A percentile compares a stretch with the other conserved stretches of the same genome.
phyloP scores from a whole-genome alignment of 2,329 filamentous ascomycete genomes.

The Coniochaeta sp. region DNA sequence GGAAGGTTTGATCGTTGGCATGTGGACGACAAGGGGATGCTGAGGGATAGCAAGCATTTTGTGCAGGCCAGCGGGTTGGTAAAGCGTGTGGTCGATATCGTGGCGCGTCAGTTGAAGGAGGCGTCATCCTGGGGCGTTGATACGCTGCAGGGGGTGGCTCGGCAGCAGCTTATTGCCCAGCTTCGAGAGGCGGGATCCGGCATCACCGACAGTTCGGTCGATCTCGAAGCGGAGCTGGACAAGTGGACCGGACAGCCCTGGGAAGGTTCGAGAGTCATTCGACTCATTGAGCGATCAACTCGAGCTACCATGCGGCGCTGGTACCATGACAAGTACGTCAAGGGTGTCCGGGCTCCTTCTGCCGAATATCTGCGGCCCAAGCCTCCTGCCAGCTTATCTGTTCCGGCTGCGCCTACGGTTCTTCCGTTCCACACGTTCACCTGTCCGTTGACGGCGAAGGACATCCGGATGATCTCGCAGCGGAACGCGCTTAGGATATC shows the following conservation, averaged over 20 bases:
- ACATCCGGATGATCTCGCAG: slow-evolving; percentile 91
- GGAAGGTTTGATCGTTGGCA: slow-evolving; percentile 86
- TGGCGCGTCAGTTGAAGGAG: slow-evolving; percentile 78
- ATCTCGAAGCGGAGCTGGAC: slow-evolving; percentile 33
- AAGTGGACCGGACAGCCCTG: slow-evolving; percentile 69
- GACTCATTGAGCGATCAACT: slow-evolving; percentile 79
- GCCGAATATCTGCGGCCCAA: slow-evolving; percentile 68
- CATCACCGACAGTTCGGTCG: slow-evolving; percentile 23
- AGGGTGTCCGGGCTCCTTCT: slow-evolving; percentile 45
- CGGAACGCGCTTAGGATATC: slow-evolving; percentile 91
- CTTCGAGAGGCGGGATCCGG: slow-evolving; percentile 32
- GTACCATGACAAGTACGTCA: slow-evolving; percentile 77
- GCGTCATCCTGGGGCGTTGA: slow-evolving; percentile 81
- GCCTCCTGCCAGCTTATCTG: slow-evolving; percentile 63
- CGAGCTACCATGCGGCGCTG: slow-evolving; percentile 72
- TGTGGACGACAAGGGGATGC: slow-evolving; percentile 76
- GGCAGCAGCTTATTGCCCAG: slow-evolving; percentile 43
- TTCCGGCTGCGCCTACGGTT: slow-evolving; percentile 87
- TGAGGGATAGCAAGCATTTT: slow-evolving; percentile 58
- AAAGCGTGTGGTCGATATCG: slow-evolving; percentile 83
- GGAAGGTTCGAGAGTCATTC: slow-evolving; percentile 81
- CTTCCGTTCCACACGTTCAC: slow-evolving; percentile 98
- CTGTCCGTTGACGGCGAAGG: slow-evolving; percentile 81
- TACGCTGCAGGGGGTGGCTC: slow-evolving; percentile 49
- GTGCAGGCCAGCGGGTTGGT: slow-evolving; percentile 67